These are phyloP conservation scores for Cnidoscolus chayamansa DNA, from an alignment of 441 rosid genomes.

Conservation along the genomic window DNA sequence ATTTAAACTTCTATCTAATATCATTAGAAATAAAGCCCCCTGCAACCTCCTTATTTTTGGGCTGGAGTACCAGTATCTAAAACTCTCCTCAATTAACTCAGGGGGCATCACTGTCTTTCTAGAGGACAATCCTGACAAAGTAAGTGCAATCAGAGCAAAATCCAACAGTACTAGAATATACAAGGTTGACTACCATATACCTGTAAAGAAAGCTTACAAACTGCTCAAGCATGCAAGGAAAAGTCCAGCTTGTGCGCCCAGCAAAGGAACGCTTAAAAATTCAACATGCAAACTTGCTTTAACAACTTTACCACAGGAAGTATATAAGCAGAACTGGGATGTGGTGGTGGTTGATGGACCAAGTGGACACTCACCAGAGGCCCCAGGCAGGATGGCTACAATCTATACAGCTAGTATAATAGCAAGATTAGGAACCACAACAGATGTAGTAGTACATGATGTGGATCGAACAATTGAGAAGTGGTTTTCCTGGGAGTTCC, in stretches of 20 bases:
- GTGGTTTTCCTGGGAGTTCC: slow-evolving; percentile 52
- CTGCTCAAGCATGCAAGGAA: slow-evolving; percentile 46
- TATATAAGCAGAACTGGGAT: slow-evolving; percentile 55
- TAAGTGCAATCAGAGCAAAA: slow-evolving; percentile 40
- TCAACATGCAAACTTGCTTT: slow-evolving; percentile 56
- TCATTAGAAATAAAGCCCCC: slow-evolving; percentile 48
- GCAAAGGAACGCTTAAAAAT: slow-evolving; percentile 37
- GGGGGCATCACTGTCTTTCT: slow-evolving; percentile 66
- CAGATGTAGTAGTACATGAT: slow-evolving; percentile 58
- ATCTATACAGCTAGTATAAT: slow-evolving; percentile 57
- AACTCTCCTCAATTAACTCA: slow-evolving; percentile 70
- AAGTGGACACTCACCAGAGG: slow-evolving; percentile 50
- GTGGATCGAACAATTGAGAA: slow-evolving; percentile 56
- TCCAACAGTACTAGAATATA: slow-evolving; percentile 51
- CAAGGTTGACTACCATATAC: slow-evolving; percentile 56
- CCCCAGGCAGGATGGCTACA: slow-evolving; percentile 70
- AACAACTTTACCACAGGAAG: slow-evolving; percentile 44
- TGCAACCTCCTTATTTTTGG: slow-evolving; percentile 89
- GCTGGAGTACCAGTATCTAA: slow-evolving; percentile 65
- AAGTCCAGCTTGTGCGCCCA: slow-evolving; percentile 56
- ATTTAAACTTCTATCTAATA: slow-evolving; percentile 47
- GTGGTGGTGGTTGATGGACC: slow-evolving; percentile 69
- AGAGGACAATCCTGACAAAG: slow-evolving; percentile 74
- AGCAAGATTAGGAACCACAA: slow-evolving; percentile 46
- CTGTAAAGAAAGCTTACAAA: slow-evolving; percentile 48